Conservation (phyloP, 768 basidiomycete species). For the Tulasnella sp. region DNA sequence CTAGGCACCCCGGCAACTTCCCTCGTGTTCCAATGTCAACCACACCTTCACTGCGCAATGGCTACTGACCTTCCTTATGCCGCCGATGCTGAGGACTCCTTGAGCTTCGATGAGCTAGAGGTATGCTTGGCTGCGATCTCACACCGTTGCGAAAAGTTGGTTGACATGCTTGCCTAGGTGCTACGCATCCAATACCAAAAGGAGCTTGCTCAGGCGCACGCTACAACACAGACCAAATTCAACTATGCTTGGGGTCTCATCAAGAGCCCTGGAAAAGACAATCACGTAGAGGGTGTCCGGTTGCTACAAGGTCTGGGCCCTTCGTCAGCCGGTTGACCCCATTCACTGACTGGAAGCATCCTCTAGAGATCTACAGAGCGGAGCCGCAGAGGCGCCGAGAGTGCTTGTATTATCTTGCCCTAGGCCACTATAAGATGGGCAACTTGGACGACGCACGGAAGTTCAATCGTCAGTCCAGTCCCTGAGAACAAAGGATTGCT, state of each 20-base stretch:
- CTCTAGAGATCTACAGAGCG: slow-evolving; percentile 76
- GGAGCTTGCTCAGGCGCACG: slow-evolving; percentile 69
- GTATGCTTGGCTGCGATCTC: slow-evolving; percentile 31
- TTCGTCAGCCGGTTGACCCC: not conserved
- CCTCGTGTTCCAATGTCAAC: slow-evolving; percentile 1
- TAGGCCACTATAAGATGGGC: slow-evolving; percentile 94
- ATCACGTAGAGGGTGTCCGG: slow-evolving; percentile 87
- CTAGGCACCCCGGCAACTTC: not conserved
- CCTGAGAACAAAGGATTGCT: slow-evolving; percentile 4
- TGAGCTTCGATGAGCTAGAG: slow-evolving; percentile 83
- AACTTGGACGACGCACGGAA: slow-evolving; percentile 86
- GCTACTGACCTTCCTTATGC: slow-evolving; percentile 85
- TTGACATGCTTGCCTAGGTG: slow-evolving; percentile 40
- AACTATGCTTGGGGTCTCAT: slow-evolving; percentile 96
- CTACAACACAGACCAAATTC: slow-evolving; percentile 92
- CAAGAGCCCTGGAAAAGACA: slow-evolving; percentile 71
- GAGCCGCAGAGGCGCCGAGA: slow-evolving; percentile 83
- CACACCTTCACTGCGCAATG: slow-evolving; percentile 17
- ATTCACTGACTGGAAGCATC: not conserved
- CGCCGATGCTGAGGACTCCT: slow-evolving; percentile 82
- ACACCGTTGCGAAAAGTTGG: not conserved
- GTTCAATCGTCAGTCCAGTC: slow-evolving; percentile 69
- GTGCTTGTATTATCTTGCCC: slow-evolving; percentile 90
- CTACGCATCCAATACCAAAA: slow-evolving; percentile 79
- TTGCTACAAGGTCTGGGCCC: slow-evolving; percentile 64